Evolutionary conservation across 2,329 filamentous ascomycete genomes (phyloP).

Genomic region (Penicillium hordei): DNA sequence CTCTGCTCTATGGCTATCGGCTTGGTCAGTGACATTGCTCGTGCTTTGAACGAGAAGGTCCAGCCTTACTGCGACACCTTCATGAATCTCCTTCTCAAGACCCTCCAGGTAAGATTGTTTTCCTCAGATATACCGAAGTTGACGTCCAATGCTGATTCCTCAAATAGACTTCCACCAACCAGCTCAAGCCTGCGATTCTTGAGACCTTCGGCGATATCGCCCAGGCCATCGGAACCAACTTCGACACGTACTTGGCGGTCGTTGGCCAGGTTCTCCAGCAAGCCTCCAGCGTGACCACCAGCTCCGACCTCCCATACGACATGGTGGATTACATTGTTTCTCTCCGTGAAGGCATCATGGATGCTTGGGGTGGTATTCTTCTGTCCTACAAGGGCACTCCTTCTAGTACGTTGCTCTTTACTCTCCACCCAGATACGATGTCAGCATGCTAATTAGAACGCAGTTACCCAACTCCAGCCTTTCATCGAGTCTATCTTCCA

Average conservation of each 20-base stretch:
- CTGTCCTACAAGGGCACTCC: constrained; percentile 78
- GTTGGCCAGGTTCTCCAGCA: constrained; percentile 94
- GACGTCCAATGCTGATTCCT: neutral
- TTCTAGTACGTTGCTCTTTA: constrained; percentile 34
- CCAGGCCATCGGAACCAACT: constrained; percentile 84
- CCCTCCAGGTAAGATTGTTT: constrained; percentile 66
- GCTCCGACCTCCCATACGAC: constrained; percentile 80
- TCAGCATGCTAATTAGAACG: constrained; percentile 16
- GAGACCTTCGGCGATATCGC: constrained; percentile 98
- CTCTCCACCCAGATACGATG: neutral
- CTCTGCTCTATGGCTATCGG: constrained; percentile 97
- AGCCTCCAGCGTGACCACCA: constrained; percentile 77
- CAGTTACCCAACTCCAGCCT: constrained; percentile 69
- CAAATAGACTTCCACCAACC: constrained; percentile 64
- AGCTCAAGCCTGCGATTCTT: constrained; percentile 96
- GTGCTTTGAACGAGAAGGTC: constrained; percentile 83
- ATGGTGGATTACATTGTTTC: constrained; percentile 97
- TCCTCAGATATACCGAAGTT: neutral
- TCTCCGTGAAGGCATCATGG: constrained; percentile 95
- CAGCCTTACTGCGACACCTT: constrained; percentile 95
- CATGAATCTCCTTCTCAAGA: constrained; percentile 96
- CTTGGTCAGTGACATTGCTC: constrained; percentile 91
- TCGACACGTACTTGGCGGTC: constrained; percentile 88
- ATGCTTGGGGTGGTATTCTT: constrained; percentile 97
- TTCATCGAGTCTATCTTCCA: constrained; percentile 85